Conservation (phyloP, 1,284 basidiomycete species). For the Heliocybe sulcata region DNA sequence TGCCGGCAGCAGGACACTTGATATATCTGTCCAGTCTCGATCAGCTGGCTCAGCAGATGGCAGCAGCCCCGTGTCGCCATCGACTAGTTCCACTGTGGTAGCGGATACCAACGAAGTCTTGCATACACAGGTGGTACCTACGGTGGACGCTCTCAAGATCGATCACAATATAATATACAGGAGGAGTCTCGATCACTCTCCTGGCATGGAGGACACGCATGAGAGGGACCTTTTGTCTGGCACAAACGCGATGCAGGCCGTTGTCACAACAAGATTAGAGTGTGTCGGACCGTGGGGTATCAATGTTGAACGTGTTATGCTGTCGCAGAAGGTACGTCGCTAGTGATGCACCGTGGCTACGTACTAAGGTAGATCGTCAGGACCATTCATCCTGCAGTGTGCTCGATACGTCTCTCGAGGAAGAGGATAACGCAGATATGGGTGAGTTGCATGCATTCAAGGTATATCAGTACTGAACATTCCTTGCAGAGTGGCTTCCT, state of each 20-base stretch:
- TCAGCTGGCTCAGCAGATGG: conserved; percentile 15
- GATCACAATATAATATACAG: conserved; percentile 44
- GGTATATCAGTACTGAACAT: conserved; percentile 4
- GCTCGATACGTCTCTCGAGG: conserved; percentile 29
- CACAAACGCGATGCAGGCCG: conserved; percentile 44
- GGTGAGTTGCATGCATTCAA: conserved; percentile 13
- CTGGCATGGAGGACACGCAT: conserved; percentile 42
- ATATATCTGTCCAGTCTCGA: conserved; percentile 68
- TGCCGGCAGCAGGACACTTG: conserved; percentile 59
- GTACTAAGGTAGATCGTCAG: conserved; percentile 24
- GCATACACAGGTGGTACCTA: conserved; percentile 53
- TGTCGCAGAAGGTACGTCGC: conserved; percentile 38
- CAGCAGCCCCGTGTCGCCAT: conserved; percentile 14
- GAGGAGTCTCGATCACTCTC: conserved; percentile 25
- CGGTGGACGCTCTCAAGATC: conserved; percentile 45
- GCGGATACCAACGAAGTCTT: conserved; percentile 53
- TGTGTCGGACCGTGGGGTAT: conserved; percentile 47
- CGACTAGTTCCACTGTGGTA: conserved; percentile 11
- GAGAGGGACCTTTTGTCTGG: conserved; percentile 50
- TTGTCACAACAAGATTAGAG: conserved; percentile 41
- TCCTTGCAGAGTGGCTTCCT: conserved; percentile 43
- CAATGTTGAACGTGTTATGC: conserved; percentile 39
- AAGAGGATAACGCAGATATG: conserved; percentile 7
- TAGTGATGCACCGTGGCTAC: background rate
- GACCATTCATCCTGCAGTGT: conserved; percentile 38